Base-by-base conservation (phyloP, 2,329 filamentous ascomycete genomes). In the Exserohilum turcica region DNA sequence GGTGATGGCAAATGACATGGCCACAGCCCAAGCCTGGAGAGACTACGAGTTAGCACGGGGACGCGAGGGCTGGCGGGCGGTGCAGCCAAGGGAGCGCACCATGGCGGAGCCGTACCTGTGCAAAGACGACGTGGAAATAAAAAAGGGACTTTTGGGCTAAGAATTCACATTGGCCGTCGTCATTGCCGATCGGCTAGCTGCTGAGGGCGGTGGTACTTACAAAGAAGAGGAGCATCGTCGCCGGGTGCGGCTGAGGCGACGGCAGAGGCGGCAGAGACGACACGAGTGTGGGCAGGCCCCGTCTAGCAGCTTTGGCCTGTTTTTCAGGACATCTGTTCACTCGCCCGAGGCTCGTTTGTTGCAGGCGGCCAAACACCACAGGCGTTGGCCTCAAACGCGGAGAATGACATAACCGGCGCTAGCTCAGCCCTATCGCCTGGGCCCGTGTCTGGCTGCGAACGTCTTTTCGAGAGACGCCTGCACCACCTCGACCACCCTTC, bases 1-100 rank as follows among this genome's bases (percentile, higher is more conserved):
- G 53, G 65, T 58, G 21, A 70, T 67, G 40, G 70, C 69, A 64
- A 68, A 62, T 61, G 68, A 68, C 72, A 74, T 74, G 72, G 68
- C 70, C 68, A 63, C 60, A 64, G 68, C 71, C 71, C 63, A 70
- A 56, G 63, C 63, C 68, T 71, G 54, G 29, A 44, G 29, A 44
- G 42, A 45, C 55, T 24, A 60, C 39, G 39, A 48, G 57, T 73
- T 56, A 72, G 68, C 60, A 53, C 42, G 49, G 36, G 48, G 21
- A 19, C 29, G 29, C 16, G 38, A 40, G 24, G 4, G 40, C 50
- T 19, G 47, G 40, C 52, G 44, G 40, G 48, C 43, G 40, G 36
- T 24, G 48, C 45, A 44, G 48, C 44, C 32, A 36, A 21, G 24
- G 39, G 36, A 36, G 59, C 49, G 60, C 63, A 66, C 60, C 47